Conservation (phyloP, 345 rosid species). For the Erysimum cheiranthoides region DNA sequence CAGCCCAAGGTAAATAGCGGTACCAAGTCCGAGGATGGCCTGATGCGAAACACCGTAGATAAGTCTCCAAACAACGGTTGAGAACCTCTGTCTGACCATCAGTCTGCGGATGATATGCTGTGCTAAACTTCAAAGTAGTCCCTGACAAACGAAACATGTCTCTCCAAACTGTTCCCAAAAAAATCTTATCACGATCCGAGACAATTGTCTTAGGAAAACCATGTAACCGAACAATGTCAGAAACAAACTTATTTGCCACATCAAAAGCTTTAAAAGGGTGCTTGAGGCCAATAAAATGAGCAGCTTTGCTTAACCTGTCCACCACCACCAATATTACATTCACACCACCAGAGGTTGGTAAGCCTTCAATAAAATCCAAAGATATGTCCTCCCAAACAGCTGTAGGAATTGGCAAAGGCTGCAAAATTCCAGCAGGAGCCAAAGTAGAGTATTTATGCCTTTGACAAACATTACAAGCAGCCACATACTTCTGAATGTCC, state of each 20-base stretch:
- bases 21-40: no score
- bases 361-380: not conserved
- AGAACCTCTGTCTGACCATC: not conserved
- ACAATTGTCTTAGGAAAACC: not conserved
- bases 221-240: not conserved
- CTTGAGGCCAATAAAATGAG: not conserved
- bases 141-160: fast-evolving
- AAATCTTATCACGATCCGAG: not conserved
- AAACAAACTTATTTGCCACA: not conserved
- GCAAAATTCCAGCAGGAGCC: fast-evolving
- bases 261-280: not conserved
- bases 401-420: not conserved
- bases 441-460: not conserved
- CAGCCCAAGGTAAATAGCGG: no score
- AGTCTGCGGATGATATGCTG: not conserved
- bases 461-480: fast-evolving
- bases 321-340: not conserved
- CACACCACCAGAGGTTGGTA: fast-evolving
- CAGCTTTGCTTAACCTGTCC: not conserved
- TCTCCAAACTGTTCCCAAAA: not conserved
- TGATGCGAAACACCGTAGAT: not conserved
- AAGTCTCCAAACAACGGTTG: not conserved
- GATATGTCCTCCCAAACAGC: not conserved
- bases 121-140: not conserved
- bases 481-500: not conserved